Evolutionary conservation across 2,329 filamentous ascomycete genomes (phyloP).

Genomic region (Cryphonectria naterciae): DNA sequence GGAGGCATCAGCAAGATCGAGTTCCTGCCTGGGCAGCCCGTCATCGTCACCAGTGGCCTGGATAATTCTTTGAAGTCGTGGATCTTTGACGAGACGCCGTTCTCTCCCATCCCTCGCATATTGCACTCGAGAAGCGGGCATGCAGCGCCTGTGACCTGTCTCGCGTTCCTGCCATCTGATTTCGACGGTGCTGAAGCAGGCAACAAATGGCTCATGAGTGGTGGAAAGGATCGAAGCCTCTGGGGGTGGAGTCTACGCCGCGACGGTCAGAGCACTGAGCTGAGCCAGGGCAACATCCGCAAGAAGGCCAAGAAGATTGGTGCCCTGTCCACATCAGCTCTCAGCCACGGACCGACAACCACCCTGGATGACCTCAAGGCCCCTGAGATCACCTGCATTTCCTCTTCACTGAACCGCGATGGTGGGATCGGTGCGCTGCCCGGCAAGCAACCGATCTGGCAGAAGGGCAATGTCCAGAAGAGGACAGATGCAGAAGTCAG

Average conservation of each 20-base stretch:
- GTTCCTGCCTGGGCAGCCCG: conserved; percentile 86
- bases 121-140: conserved; percentile 88
- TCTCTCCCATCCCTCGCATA: conserved; percentile 82
- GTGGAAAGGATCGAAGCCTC: conserved; percentile 84
- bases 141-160: conserved; percentile 78
- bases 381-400: conserved; percentile 88
- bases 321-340: conserved; percentile 62
- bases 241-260: conserved; percentile 96
- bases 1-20: conserved; percentile 87
- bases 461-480: conserved; percentile 70
- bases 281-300: conserved; percentile 87
- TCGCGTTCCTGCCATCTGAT: conserved; percentile 84
- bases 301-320: conserved; percentile 89
- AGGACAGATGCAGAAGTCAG: conserved; percentile 72
- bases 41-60: conserved; percentile 85
- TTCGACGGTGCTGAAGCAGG: conserved; percentile 87
- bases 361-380: conserved; percentile 80
- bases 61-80: conserved; percentile 95
- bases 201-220: conserved; percentile 93
- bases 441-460: conserved; percentile 81
- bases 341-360: conserved; percentile 64
- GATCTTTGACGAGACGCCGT: conserved; percentile 94
- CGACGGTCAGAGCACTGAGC: conserved; percentile 89
- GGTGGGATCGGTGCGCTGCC: conserved; percentile 87
- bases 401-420: conserved; percentile 89